Evolutionary conservation across 257 asterid species (phyloP).

Genomic region (Penstemon eatonii): DNA sequence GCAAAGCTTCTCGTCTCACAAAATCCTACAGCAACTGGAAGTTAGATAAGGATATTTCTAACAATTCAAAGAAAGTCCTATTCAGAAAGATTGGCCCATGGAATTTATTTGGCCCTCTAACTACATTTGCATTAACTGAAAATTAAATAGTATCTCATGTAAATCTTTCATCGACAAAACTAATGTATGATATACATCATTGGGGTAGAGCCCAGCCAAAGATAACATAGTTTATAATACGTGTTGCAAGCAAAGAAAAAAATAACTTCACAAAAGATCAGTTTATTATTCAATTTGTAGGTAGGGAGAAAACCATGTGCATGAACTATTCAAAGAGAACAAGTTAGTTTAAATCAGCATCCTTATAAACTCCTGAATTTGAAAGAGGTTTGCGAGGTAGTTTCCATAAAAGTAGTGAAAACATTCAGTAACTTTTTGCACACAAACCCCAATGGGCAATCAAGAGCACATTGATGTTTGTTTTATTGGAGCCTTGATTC

Average conservation of each 20-base stretch:
- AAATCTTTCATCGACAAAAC: constrained; percentile 22
- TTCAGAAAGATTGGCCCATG: constrained; percentile 18
- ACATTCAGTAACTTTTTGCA: not conserved
- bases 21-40: constrained; percentile 62
- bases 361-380: constrained; percentile 17
- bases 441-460: constrained; percentile 11
- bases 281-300: constrained; percentile 1
- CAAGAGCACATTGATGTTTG: constrained; percentile 19
- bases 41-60: constrained; percentile 27
- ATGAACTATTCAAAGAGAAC: constrained; percentile 26
- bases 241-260: constrained; percentile 20
- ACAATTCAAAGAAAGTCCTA: not conserved
- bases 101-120: not conserved
- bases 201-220: constrained; percentile 13
- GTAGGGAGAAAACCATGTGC: constrained; percentile 18
- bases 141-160: constrained; percentile 19
- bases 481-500: constrained; percentile 15
- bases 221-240: constrained; percentile 15
- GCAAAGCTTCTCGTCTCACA: constrained; percentile 93
- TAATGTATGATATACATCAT: not conserved
- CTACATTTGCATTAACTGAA: constrained; percentile 9
- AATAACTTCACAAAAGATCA: not conserved
- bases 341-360: constrained; percentile 10
- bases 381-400: constrained; percentile 1
- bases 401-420: not conserved